Evolutionary conservation across 176 grass and related monocot species (phyloP).

Genomic region (barley (Hordeum vulgare)): MorexV3_pseudomolecules_assembly NC_058524.1:94288120-94288619

Average conservation of each 20-base stretch:
- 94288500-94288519: slow-evolving; percentile 17
- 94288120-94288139: slow-evolving; percentile 99
- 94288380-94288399: slow-evolving; percentile 99
- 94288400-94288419: slow-evolving; percentile 90
- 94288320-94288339: slow-evolving; percentile 96
- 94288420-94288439: slow-evolving; percentile 19
- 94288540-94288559: slow-evolving; percentile 22
- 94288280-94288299: slow-evolving; percentile 93
- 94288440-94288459: slow-evolving; percentile 5
- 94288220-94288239: slow-evolving; percentile 23
- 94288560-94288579: slow-evolving; percentile 80
- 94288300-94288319: slow-evolving; percentile 98
- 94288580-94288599: slow-evolving; percentile 77
- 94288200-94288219: slow-evolving; percentile 25
- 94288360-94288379: slow-evolving; percentile 97
- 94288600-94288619: slow-evolving; percentile 96
- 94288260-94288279: slow-evolving; percentile 99
- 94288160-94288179: neutral
- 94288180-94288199: slow-evolving; percentile 8
- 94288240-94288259: slow-evolving; percentile 60
- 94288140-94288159: slow-evolving; percentile 21
- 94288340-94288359: slow-evolving; percentile 93
- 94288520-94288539: slow-evolving; percentile 16
- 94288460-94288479: slow-evolving; percentile 18
- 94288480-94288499: slow-evolving; percentile 17